Evolutionary conservation across 371 early-diverging fungal species (phyloP).

Genomic region (Ecytonucleospora hepatopenaei): DNA sequence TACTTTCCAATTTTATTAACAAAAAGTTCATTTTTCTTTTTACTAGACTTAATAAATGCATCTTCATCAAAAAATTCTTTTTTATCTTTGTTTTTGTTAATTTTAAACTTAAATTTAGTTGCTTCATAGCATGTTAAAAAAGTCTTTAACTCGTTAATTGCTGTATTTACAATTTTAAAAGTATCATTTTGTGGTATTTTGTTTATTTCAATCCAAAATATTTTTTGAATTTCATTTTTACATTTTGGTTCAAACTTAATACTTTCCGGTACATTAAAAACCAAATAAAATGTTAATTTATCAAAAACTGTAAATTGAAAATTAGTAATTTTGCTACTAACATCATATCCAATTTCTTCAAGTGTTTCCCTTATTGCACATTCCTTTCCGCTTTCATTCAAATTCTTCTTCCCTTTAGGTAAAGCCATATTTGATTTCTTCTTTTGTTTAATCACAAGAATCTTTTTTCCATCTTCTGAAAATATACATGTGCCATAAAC

Average conservation of each 20-base stretch:
- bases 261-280: conserved; percentile 71
- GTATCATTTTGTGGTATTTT: conserved; percentile 10
- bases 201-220: conserved; percentile 33
- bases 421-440: conserved; percentile 78
- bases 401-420: conserved; percentile 95
- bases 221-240: conserved; percentile 75
- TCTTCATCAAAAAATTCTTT: neutral
- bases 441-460: conserved; percentile 74
- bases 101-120: conserved; percentile 6
- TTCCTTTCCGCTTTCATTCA: conserved; percentile 71
- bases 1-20: neutral
- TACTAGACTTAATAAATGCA: too few species aligned
- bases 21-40: neutral
- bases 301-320: conserved; percentile 56
- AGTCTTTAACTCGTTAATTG: neutral
- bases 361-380: conserved; percentile 85
- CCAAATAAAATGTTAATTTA: conserved; percentile 74
- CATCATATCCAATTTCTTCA: conserved; percentile 91
- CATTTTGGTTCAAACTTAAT: conserved; percentile 72
- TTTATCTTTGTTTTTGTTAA: neutral
- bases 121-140: neutral
- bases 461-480: conserved; percentile 65
- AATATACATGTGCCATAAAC: conserved; percentile 95
- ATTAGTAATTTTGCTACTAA: conserved; percentile 60
- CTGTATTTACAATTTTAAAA: conserved; percentile 6